These are phyloP conservation scores for Penicillium sp. DNA, from an alignment of 2,329 filamentous ascomycete genomes.

Conservation along the genomic window DNA sequence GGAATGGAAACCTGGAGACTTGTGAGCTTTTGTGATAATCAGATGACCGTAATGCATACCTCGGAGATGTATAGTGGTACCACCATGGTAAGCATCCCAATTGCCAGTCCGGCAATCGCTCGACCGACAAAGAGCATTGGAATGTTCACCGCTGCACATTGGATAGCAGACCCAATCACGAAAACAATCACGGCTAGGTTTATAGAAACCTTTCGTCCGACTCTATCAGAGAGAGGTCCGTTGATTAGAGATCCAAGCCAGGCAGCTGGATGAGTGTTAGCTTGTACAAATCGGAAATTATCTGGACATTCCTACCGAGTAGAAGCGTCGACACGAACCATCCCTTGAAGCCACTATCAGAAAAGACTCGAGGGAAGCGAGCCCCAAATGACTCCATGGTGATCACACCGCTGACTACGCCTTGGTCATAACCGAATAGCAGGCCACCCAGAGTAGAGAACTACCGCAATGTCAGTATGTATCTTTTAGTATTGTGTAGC, in stretches of 20 bases:
- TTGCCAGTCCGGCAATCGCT: constrained; percentile 47
- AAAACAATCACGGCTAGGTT: constrained; percentile 55
- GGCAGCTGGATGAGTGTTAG: constrained; percentile 35
- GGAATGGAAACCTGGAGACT: constrained; percentile 41
- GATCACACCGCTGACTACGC: constrained; percentile 50
- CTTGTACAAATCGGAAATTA: background rate
- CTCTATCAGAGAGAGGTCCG: constrained; percentile 52
- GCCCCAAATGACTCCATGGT: constrained; percentile 49
- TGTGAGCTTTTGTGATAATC: background rate
- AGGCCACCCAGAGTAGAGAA: constrained; percentile 46
- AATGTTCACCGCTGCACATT: constrained; percentile 44
- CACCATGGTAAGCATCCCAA: constrained; percentile 48
- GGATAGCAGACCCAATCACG: constrained; percentile 50
- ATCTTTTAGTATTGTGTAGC: background rate
- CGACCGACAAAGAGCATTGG: constrained; percentile 48
- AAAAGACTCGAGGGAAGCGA: constrained; percentile 41
- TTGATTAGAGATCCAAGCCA: constrained; percentile 52
- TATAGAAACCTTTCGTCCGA: constrained; percentile 55
- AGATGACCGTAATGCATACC: constrained; percentile 26
- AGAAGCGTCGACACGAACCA: constrained; percentile 56
- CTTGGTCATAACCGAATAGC: constrained; percentile 54
- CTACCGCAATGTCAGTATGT: constrained; percentile 15
- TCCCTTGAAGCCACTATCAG: constrained; percentile 51
- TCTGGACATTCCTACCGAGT: constrained; percentile 32
- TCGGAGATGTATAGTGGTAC: constrained; percentile 58